These are phyloP conservation scores for Lasiodiplodia hormozganensis DNA, from an alignment of 2,329 filamentous ascomycete species.

Conservation along the genomic window DNA sequence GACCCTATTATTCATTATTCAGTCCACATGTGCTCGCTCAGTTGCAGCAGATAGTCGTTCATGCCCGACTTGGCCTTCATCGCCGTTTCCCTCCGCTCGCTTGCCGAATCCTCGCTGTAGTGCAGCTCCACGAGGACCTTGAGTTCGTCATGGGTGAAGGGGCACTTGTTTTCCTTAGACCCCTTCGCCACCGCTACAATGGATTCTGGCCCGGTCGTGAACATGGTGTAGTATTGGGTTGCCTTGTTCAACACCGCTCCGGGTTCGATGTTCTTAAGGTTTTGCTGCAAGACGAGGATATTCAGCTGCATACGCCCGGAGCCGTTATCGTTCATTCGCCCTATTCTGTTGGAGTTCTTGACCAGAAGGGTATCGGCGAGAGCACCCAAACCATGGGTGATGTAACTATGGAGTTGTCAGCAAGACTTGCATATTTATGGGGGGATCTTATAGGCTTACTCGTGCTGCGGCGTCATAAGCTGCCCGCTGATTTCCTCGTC, in stretches of 20 bases:
- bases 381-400: constrained; percentile 26
- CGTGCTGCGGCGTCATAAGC: constrained; percentile 70
- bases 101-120: constrained; percentile 60
- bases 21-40: constrained; percentile 75
- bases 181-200: constrained; percentile 69
- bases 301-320: constrained; percentile 91
- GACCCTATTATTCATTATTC: constrained; percentile 10
- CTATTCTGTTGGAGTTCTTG: constrained; percentile 32
- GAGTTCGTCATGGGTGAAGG: constrained; percentile 48
- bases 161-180: constrained; percentile 39
- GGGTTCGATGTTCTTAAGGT: constrained; percentile 89
- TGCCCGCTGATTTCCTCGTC: constrained; percentile 81
- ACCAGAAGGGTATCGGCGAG: constrained; percentile 36
- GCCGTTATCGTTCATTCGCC: constrained; percentile 71
- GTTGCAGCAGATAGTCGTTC: constrained; percentile 71
- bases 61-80: constrained; percentile 72
- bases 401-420: constrained; percentile 48
- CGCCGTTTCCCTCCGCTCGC: constrained; percentile 71
- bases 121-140: constrained; percentile 51
- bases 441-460: constrained; percentile 23
- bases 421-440: background rate
- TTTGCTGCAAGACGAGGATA: constrained; percentile 93
- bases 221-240: constrained; percentile 73
- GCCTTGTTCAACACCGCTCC: constrained; percentile 69
- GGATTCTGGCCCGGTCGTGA: constrained; percentile 68